Evolutionary conservation across 2,329 filamentous ascomycete genomes (phyloP), one percentile per base, ranked within the genome.

Genomic region (Calcarisporium arbuscula): DNA sequence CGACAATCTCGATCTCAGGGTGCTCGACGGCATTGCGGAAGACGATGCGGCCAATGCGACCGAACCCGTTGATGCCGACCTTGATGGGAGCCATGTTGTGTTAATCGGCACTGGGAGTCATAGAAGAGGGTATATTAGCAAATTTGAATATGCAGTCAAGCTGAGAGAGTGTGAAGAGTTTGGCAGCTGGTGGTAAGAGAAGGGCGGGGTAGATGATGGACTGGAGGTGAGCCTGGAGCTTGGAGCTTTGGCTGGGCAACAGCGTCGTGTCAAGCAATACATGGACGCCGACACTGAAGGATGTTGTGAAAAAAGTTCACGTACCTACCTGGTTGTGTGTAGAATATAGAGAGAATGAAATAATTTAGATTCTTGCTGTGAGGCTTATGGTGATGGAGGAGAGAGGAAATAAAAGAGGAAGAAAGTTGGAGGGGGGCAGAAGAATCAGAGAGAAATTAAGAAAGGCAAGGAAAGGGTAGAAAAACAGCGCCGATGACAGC

Each of bases 1-100:
- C 90, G 58, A 95, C 87, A 57, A 98, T 76, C 58, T 95, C 77
- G 62, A 96, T 85, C 42, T 94, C 84, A 57, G 76, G 68, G 72
- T 90, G 84, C 80, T 94, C 83, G 62, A 94, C 65, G 58, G 90
- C 86, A 75, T 95, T 96, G 74, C 90, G 87, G 85, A 96, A 92
- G 76, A 96, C 82, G 67, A 98, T 95, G 68, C 92, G 85, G 61
- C 92, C 92, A 71, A 98, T 98, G 71, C 92, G 89, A 74, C 92
- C 92, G 77, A 98, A 98, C 69, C 92, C 90, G 84, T 95, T 96
- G 83, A 95, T 95, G 68, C 88, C 88, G 64, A 94, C 86, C 80
- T 94, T 78, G 64, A 73, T 64, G 62, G 61, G 58, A 62, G 60
- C 54, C 62, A 65, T 65, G 52, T 46, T 59, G 54, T 42, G 34